phyloP scores from a whole-genome alignment of 139 green algal genomes.

The Micractinium conductrix region DNA sequence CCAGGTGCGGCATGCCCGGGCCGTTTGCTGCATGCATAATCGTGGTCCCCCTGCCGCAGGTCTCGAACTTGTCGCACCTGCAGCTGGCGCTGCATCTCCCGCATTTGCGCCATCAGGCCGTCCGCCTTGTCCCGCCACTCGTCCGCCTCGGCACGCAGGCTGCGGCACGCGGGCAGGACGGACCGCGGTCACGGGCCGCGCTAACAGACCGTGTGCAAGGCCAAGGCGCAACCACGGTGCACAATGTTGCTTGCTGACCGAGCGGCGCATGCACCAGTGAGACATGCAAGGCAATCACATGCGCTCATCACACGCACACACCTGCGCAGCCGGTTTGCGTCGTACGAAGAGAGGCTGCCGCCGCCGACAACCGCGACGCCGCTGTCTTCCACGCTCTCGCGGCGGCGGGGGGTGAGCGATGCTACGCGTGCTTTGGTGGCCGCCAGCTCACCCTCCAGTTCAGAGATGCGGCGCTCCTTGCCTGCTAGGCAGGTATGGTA shows the following conservation, averaged over 20 bases:
- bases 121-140: slow-evolving; percentile 11
- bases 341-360: not conserved
- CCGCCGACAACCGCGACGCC: slow-evolving; percentile 26
- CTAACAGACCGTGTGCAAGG: too few relatives aligned
- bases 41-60: not conserved
- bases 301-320: too few relatives aligned
- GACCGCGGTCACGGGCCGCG: too few relatives aligned
- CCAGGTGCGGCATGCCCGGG: not conserved
- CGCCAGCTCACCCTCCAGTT: slow-evolving; percentile 23
- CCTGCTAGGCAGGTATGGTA: not conserved
- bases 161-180: not conserved
- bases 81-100: slow-evolving; percentile 22
- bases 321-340: slow-evolving; percentile 33
- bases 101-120: slow-evolving; percentile 9
- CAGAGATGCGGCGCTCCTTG: slow-evolving; percentile 15
- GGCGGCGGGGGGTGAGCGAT: not conserved
- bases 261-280: too few relatives aligned
- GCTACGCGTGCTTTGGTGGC: not conserved
- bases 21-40: not conserved
- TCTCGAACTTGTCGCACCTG: not conserved
- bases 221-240: too few relatives aligned
- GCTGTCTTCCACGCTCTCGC: slow-evolving; percentile 5
- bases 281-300: not conserved
- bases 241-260: too few relatives aligned
- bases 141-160: slow-evolving; percentile 8